Evolutionary conservation across 148 eudicot species (phyloP).

Genomic region (Simmondsia chinensis): DNA sequence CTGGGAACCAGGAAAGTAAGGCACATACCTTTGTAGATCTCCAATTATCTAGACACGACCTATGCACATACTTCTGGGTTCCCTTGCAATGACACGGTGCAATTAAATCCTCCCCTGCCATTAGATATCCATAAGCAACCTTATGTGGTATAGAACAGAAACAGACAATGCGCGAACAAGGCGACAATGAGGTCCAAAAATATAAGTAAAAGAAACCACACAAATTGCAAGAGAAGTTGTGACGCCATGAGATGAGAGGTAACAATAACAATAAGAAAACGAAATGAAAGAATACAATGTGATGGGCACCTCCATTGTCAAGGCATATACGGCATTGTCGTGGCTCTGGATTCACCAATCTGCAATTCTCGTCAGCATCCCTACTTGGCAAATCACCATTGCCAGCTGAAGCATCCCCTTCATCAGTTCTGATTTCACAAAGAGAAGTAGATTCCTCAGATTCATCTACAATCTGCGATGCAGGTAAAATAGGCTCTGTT

Average conservation of each 20-base stretch:
- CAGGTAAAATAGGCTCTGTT: conserved; percentile 78
- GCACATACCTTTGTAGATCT: conserved; percentile 83
- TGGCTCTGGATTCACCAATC: conserved; percentile 53
- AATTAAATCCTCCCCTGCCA: conserved; percentile 79
- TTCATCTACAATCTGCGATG: conserved; percentile 28
- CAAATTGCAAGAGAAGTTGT: not conserved
- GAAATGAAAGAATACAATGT: conserved; percentile 1
- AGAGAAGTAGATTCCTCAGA: conserved; percentile 43
- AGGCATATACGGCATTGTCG: conserved; percentile 96
- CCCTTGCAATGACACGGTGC: conserved; percentile 98
- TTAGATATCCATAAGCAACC: not conserved
- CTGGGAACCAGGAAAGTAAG: conserved; percentile 1
- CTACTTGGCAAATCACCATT: conserved; percentile 18
- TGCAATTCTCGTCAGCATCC: conserved; percentile 42
- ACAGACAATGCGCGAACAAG: too few relatives aligned
- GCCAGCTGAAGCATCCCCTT: conserved; percentile 29
- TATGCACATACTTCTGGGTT: conserved; percentile 95
- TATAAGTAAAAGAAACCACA: not conserved
- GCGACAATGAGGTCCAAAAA: not conserved
- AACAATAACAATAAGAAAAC: not conserved
- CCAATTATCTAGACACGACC: conserved; percentile 98
- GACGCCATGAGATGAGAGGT: not conserved
- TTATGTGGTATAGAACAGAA: not conserved
- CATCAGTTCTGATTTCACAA: conserved; percentile 62
- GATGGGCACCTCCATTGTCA: conserved; percentile 55